A percentile compares a stretch with the other conserved stretches of the same genome.
These are phyloP conservation scores for Colletotrichum viniferum DNA, from an alignment of 2,329 filamentous ascomycete genomes.

Conservation along the genomic window DNA sequence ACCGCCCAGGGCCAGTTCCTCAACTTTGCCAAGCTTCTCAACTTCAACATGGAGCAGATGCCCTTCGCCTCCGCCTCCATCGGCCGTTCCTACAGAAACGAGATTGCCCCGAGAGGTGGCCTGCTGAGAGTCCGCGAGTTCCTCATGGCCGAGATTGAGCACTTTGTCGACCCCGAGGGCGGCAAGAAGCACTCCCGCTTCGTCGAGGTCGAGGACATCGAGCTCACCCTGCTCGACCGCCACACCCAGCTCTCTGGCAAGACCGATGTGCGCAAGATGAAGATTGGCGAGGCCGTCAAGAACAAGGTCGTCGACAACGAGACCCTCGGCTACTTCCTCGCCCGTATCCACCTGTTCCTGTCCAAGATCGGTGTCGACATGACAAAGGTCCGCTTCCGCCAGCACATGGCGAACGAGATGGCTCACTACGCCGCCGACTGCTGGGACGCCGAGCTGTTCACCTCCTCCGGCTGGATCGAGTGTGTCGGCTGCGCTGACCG, in stretches of 20 bases:
- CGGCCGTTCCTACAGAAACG: slow-evolving; percentile 97
- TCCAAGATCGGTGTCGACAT: slow-evolving; percentile 85
- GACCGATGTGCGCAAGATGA: slow-evolving; percentile 73
- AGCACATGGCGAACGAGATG: slow-evolving; percentile 85
- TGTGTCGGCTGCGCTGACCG: slow-evolving; percentile 97
- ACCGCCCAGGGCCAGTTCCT: slow-evolving; percentile 98
- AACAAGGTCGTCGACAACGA: slow-evolving; percentile 91
- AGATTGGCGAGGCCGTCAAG: slow-evolving; percentile 86
- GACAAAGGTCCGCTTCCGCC: slow-evolving; percentile 90
- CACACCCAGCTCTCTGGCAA: slow-evolving; percentile 86
- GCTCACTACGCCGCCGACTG: slow-evolving; percentile 96
- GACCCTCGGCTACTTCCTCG: slow-evolving; percentile 96
- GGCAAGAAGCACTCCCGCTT: slow-evolving; percentile 96
- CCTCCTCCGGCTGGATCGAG: slow-evolving; percentile 96
- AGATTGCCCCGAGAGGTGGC: slow-evolving; percentile 92
- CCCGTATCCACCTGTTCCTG: slow-evolving; percentile 90
- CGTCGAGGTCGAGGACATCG: slow-evolving; percentile 79
- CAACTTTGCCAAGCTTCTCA: slow-evolving; percentile 94
- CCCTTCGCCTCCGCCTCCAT: slow-evolving; percentile 97
- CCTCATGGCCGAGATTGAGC: slow-evolving; percentile 98
- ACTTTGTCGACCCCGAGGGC: slow-evolving; percentile 92
- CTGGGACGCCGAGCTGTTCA: slow-evolving; percentile 95
- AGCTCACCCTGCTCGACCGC: slow-evolving; percentile 84
- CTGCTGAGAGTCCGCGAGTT: slow-evolving; percentile 95
- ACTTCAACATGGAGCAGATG: slow-evolving; percentile 95